Evolutionary conservation across 2,329 filamentous ascomycete genomes (phyloP).

Genomic region (Cladophialophora chaetospira): DNA sequence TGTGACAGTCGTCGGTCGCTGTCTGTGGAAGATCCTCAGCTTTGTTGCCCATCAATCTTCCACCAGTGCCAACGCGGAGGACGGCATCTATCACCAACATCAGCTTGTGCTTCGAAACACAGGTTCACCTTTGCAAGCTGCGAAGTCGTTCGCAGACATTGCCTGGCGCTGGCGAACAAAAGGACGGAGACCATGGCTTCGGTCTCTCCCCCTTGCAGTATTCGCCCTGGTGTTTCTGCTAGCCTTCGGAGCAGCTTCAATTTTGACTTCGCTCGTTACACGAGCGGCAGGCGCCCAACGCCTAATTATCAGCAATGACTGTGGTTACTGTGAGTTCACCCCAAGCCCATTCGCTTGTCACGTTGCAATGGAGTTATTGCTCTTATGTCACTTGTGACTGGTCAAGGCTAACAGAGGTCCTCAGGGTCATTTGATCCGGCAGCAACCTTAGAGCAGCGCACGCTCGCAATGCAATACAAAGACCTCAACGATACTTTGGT

Average conservation of each 20-base stretch:
- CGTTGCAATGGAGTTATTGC: no score
- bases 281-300: slow-evolving; percentile 38
- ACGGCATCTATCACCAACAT: slow-evolving; percentile 38
- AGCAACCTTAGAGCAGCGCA: slow-evolving; percentile 8
- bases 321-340: slow-evolving; percentile 34
- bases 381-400: no score
- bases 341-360: no score
- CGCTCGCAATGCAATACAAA: slow-evolving; percentile 15
- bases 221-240: slow-evolving; percentile 31
- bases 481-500: slow-evolving; percentile 31
- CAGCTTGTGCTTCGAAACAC: slow-evolving; percentile 41
- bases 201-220: slow-evolving; percentile 33
- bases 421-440: slow-evolving; percentile 17
- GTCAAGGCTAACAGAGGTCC: no score
- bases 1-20: slow-evolving; percentile 31
- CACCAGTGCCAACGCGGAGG: slow-evolving; percentile 29
- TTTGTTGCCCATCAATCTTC: slow-evolving; percentile 35
- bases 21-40: slow-evolving; percentile 38
- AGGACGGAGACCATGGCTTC: slow-evolving; percentile 2
- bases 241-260: slow-evolving; percentile 35
- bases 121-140: slow-evolving; percentile 21
- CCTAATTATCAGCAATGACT: slow-evolving; percentile 36
- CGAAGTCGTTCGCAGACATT: slow-evolving; percentile 20
- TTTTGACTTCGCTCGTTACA: slow-evolving; percentile 40
- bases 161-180: slow-evolving; percentile 28